Percentiles rank a stretch among this genome's conserved stretches.
phyloP scores from a whole-genome alignment of 2,329 filamentous ascomycete genomes.

The Cryphonectria radicalis region DNA sequence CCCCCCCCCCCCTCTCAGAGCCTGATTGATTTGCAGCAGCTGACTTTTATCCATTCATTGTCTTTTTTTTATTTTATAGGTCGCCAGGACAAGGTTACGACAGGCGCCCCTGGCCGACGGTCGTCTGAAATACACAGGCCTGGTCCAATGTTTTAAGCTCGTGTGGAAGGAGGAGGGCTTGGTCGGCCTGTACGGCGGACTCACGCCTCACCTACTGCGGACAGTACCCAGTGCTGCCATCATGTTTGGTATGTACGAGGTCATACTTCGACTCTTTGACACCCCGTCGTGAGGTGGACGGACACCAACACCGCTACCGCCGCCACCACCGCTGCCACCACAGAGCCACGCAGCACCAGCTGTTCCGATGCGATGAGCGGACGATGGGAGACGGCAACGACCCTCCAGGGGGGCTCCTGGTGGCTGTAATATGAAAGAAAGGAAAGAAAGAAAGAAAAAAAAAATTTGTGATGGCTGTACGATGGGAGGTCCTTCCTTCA shows the following conservation, averaged over 20 bases:
- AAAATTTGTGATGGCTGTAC: background rate
- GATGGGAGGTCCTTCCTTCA: background rate
- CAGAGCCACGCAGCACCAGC: background rate
- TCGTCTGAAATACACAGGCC: constrained; percentile 81
- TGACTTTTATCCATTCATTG: background rate
- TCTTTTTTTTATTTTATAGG: constrained; percentile 57
- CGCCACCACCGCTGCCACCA: background rate
- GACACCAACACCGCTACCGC: too few relatives aligned
- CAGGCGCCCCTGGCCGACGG: constrained; percentile 78
- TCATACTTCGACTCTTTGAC: constrained; percentile 55
- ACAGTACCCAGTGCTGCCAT: constrained; percentile 92
- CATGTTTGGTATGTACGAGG: constrained; percentile 90
- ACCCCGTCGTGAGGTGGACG: constrained; percentile 30
- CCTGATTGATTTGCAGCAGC: background rate
- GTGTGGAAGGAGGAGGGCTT: constrained; percentile 90
- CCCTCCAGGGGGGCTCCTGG: background rate
- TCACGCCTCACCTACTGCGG: constrained; percentile 88
- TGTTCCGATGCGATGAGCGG: background rate
- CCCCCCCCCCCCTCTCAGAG: background rate
- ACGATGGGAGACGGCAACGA: background rate
- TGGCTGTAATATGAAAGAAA: background rate
- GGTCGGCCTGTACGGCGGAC: constrained; percentile 82
- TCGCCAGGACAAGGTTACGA: constrained; percentile 81
- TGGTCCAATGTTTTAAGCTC: constrained; percentile 85
- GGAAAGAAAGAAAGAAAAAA: too few relatives aligned